Conservation (phyloP, 1,139 yeast species). For the Geotrichum europaeum region DNA sequence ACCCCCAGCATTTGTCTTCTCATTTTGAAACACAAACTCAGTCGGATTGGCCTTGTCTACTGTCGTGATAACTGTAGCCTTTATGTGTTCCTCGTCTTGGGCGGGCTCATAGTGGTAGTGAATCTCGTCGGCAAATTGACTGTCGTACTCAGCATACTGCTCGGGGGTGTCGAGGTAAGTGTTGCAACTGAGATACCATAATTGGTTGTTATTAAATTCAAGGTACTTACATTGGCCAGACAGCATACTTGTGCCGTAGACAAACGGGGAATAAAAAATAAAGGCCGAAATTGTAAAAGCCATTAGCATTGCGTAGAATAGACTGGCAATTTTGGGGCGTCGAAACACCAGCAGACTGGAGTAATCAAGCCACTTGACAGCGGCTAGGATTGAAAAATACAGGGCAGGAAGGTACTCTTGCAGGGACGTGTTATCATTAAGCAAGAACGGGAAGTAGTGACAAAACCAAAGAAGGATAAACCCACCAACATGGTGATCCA, state of each 20-base stretch:
- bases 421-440: slow-evolving; percentile 16
- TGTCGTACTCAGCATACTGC: slow-evolving; percentile 19
- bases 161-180: slow-evolving; percentile 17
- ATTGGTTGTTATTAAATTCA: slow-evolving; percentile 16
- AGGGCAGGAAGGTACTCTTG: slow-evolving; percentile 27
- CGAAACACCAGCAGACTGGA: slow-evolving; percentile 2
- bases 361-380: slow-evolving; percentile 20
- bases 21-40: slow-evolving; percentile 1
- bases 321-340: neutral
- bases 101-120: slow-evolving; percentile 13
- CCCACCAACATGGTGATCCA: slow-evolving; percentile 28
- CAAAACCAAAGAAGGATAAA: slow-evolving; percentile 23
- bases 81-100: slow-evolving; percentile 12
- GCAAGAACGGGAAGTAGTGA: slow-evolving; percentile 21
- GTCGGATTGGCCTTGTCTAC: slow-evolving; percentile 18
- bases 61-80: slow-evolving; percentile 10
- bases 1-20: slow-evolving; percentile 9
- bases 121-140: slow-evolving; percentile 8
- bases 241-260: slow-evolving; percentile 23
- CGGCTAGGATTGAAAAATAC: slow-evolving; percentile 25
- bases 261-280: slow-evolving; percentile 24
- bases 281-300: slow-evolving; percentile 12
- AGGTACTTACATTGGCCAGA: slow-evolving; percentile 23
- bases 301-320: slow-evolving; percentile 13
- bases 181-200: slow-evolving; percentile 28